These are phyloP conservation scores for Ganoderma boninense DNA, from an alignment of 1,284 basidiomycete genomes.

Conservation along the genomic window DNA sequence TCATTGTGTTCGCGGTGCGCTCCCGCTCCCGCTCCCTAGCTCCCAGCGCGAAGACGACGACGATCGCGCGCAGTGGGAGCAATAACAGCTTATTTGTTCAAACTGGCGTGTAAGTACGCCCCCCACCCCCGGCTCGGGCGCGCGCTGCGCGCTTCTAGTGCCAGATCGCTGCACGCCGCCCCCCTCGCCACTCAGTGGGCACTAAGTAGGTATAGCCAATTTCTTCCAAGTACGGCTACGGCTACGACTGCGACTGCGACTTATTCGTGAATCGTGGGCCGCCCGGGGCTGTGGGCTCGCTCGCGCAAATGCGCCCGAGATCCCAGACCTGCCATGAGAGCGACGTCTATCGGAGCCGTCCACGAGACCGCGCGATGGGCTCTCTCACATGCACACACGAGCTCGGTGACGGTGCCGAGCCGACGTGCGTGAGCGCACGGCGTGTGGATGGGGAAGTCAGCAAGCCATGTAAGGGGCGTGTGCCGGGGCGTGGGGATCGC, in stretches of 20 bases:
- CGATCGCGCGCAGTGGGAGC: conserved; percentile 4
- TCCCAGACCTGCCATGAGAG: conserved; percentile 2
- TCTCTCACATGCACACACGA: neutral
- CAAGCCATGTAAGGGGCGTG: no score
- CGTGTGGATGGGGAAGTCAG: neutral
- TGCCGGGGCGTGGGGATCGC: no score
- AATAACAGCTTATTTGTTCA: conserved; percentile 1
- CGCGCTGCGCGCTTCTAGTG: neutral
- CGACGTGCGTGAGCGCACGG: neutral
- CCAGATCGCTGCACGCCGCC: no score
- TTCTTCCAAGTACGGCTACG: neutral
- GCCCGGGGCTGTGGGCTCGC: neutral
- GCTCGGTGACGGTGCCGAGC: conserved; percentile 3
- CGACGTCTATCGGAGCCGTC: conserved; percentile 1
- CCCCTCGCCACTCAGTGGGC: no score
- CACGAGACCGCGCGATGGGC: neutral
- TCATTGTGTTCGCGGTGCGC: neutral
- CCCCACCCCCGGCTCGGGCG: no score
- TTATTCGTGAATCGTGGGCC: neutral
- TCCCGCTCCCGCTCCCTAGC: neutral
- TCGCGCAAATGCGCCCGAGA: neutral
- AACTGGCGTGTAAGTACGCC: neutral
- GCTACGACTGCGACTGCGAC: no score
- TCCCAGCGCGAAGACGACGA: neutral
- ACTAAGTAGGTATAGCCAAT: no score